A percentile compares a stretch with the other conserved stretches of the same genome.
phyloP scores from a whole-genome alignment of 306 rosid genomes.

The Ziziphus jujuba region DNA sequence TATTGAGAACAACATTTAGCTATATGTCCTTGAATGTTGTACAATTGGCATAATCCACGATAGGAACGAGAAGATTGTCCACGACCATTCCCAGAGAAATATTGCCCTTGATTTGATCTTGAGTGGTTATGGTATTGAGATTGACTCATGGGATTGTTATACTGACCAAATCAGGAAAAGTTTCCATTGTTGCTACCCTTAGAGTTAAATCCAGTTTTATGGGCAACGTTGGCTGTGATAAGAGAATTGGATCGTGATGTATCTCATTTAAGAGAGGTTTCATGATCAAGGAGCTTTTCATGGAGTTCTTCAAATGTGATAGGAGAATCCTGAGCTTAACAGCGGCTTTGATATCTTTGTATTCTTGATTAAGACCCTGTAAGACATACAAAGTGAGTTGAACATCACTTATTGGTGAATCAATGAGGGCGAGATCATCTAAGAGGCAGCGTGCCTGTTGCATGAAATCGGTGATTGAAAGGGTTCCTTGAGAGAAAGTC shows the following conservation, averaged over 20 bases:
- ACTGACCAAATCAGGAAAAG: too few species aligned
- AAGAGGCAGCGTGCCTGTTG: not conserved
- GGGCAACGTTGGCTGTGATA: not conserved
- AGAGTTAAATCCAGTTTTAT: not conserved
- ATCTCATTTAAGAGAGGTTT: not conserved
- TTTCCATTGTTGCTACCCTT: too few species aligned
- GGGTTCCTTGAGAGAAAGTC: not conserved
- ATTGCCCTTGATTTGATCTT: too few species aligned
- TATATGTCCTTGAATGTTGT: too few species aligned
- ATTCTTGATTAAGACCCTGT: slow-evolving; percentile 8
- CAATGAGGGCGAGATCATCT: slow-evolving; percentile 9
- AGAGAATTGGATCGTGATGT: not conserved
- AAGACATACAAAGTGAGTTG: slow-evolving; percentile 6
- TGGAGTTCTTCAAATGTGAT: slow-evolving; percentile 14
- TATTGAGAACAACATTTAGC: not conserved
- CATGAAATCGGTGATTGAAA: not conserved
- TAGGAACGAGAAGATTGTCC: too few species aligned
- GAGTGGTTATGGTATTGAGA: too few species aligned
- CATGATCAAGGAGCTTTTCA: not conserved
- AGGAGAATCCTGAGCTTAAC: not conserved
- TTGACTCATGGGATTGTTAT: too few species aligned
- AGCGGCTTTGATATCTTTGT: not conserved
- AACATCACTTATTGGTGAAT: not conserved
- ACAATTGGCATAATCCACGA: too few species aligned
- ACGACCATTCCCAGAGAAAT: too few species aligned